Percentiles rank a stretch among this genome's conserved stretches.
Conservation (phyloP, 202 grass and related monocot genomes). For the Zoysia matrella region DNA sequence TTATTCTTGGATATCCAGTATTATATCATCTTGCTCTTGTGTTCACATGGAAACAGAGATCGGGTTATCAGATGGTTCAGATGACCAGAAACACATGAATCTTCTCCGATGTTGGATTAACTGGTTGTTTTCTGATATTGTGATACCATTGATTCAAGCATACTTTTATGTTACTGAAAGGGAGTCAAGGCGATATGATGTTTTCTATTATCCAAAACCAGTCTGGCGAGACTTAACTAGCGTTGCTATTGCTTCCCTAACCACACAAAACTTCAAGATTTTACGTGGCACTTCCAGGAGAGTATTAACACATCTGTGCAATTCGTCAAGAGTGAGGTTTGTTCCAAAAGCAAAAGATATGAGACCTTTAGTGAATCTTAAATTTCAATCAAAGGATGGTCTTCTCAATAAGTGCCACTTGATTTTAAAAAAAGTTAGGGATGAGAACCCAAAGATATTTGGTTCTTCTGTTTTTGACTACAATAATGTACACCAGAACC, state of each 20-base stretch:
- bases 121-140: conserved; percentile 83
- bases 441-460: conserved; percentile 74
- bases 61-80: conserved; percentile 31
- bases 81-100: conserved; percentile 55
- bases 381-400: conserved; percentile 56
- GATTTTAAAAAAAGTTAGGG: conserved; percentile 66
- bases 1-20: conserved; percentile 73
- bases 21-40: conserved; percentile 65
- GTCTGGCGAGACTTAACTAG: conserved; percentile 70
- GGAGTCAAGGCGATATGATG: conserved; percentile 73
- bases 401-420: conserved; percentile 56
- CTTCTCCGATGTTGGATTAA: conserved; percentile 73
- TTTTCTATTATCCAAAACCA: conserved; percentile 89
- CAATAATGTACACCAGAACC: conserved; percentile 66
- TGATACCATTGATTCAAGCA: conserved; percentile 69
- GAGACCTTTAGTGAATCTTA: conserved; percentile 75
- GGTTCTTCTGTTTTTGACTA: conserved; percentile 96
- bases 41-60: conserved; percentile 24
- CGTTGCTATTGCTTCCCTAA: conserved; percentile 62
- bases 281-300: conserved; percentile 43
- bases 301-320: conserved; percentile 36
- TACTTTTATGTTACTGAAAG: conserved; percentile 93
- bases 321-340: conserved; percentile 77
- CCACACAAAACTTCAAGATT: conserved; percentile 46
- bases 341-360: conserved; percentile 75